Base-by-base conservation (phyloP, 2,329 filamentous ascomycete genomes). In the Calonectria henricotiae region DNA sequence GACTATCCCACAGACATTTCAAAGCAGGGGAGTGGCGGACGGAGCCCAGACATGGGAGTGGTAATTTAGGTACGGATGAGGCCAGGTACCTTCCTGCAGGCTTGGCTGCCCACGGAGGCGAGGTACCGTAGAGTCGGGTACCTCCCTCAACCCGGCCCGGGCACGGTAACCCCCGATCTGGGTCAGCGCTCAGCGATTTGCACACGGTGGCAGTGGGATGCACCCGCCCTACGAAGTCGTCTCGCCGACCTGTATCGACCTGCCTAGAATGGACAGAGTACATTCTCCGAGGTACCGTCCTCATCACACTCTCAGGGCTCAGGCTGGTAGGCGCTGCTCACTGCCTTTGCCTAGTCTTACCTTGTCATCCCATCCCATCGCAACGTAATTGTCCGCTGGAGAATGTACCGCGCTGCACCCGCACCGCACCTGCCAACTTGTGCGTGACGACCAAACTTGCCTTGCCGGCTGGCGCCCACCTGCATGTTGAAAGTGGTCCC, bases 401-500 rank as follows among this genome's bases (percentile, higher is more conserved):
- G 44, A 37, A 25, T 23, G 61, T 54, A 64, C 62, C 60, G 35
- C 35, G 47, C 62, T 54, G 46, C 32, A 37, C 62, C 30, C 35
- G 32, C 41, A 44, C 44, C 39, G 71, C 70, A 72, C 72, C 75
- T 77, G 73, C 72, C 75, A 76, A 70, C 75, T 46, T 60, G 67
- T 76, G 58, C 65, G 61, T 65, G 62, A 71, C 68, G 47, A 62
- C 69, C 65, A 65, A 72, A 69, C 61, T 35, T 49, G 46, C 44
- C 61, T 64, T 74, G 68, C 62, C 71, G 49, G 67, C 75, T 69
- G 74, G 76, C 76, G 70, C 71, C 73, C 73, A 67, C 61, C 69
- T 71, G 69, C 64, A 64, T 49, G 62, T 66, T 55, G 62, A 63
- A 67, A 68, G 61, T 67, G 68, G 68, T 64, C 65, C 68, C 65